Conservation (phyloP, 2,329 filamentous ascomycete genomes). For the Fusarium algeriense region DNA sequence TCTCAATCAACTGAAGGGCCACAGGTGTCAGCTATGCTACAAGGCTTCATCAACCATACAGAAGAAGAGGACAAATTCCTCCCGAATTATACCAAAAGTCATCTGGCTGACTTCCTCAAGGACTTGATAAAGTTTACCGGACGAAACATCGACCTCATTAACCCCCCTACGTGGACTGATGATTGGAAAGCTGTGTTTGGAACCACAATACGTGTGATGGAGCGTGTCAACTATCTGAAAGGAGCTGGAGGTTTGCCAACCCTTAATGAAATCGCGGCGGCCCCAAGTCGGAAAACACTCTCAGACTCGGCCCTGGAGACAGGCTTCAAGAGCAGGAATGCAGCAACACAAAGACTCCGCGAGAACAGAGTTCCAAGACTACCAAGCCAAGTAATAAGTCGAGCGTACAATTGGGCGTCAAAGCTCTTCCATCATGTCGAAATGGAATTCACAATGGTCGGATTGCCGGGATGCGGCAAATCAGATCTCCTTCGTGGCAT, state of each 20-base stretch:
- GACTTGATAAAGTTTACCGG: not conserved
- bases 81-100: not conserved
- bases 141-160: not conserved
- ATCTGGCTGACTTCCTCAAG: not conserved
- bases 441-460: not conserved
- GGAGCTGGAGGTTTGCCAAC: not conserved
- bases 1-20: not conserved
- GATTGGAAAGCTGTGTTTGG: not conserved
- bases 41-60: not conserved
- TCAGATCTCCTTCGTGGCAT: not conserved
- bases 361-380: fast-evolving
- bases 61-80: not conserved
- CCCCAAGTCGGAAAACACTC: not conserved
- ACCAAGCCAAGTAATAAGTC: not conserved
- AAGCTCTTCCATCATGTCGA: not conserved
- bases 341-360: not conserved
- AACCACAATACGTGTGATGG: not conserved
- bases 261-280: not conserved
- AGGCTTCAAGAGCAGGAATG: fast-evolving
- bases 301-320: not conserved
- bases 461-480: not conserved
- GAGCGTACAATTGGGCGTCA: not conserved
- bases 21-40: not conserved
- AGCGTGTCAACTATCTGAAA: not conserved
- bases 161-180: not conserved